Percentiles rank a stretch among this genome's conserved stretches.
phyloP scores from a whole-genome alignment of 345 rosid species.

The Raphanus raphanistrum region DNA sequence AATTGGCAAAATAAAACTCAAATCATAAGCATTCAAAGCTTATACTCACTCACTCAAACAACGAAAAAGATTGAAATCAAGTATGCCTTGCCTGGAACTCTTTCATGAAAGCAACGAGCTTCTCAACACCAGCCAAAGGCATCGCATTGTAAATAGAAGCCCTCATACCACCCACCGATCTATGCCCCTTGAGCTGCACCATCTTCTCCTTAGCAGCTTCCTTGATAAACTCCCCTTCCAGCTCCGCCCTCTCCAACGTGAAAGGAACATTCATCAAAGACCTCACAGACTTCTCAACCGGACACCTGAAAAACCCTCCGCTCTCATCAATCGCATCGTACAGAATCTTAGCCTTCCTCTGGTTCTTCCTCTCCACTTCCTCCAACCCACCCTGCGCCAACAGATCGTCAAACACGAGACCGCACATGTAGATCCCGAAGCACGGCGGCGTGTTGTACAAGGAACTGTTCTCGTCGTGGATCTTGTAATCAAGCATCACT shows the following conservation, averaged over 20 bases:
- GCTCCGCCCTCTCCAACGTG: background rate
- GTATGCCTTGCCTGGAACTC: background rate
- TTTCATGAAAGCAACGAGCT: background rate
- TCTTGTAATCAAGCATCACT: background rate
- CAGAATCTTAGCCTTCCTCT: background rate
- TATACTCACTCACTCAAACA: background rate
- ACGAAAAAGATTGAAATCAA: background rate
- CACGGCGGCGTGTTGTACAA: background rate
- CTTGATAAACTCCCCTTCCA: background rate
- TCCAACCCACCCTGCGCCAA: background rate
- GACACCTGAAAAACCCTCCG: background rate
- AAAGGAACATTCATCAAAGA: constrained; percentile 1
- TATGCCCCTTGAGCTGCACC: constrained; percentile 2
- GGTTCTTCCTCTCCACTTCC: background rate
- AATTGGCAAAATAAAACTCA: constrained; percentile 2
- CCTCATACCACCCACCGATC: background rate
- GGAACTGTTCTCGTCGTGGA: background rate
- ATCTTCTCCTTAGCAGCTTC: background rate
- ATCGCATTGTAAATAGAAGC: background rate
- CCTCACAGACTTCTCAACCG: background rate
- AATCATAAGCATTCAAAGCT: constrained; percentile 19
- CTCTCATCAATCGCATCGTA: background rate
- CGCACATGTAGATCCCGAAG: background rate
- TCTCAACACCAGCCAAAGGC: background rate
- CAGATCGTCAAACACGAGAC: background rate